Evolutionary conservation across 106 monocot species (phyloP).

Genomic region (Phalaenopsis aphrodite): DNA sequence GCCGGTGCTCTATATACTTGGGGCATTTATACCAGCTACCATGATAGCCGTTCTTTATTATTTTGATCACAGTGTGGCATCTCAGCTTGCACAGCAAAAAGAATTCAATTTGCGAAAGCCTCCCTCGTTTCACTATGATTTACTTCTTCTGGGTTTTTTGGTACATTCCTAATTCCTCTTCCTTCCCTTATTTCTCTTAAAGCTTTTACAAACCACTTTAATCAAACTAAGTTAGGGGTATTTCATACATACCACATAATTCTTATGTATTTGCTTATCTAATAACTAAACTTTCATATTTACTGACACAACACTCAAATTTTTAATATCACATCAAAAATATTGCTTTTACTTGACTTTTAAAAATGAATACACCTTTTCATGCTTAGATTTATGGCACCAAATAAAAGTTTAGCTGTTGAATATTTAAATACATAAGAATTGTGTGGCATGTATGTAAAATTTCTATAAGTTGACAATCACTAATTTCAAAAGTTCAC

Average conservation of each 20-base stretch:
- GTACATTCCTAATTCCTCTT: constrained; percentile 8
- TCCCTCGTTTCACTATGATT: constrained; percentile 79
- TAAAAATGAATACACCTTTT: no score
- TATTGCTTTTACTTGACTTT: no score
- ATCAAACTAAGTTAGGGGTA: neutral
- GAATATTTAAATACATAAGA: no score
- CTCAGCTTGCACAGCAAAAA: constrained; percentile 79
- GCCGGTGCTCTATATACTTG: constrained; percentile 71
- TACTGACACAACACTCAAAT: no score
- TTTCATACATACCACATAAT: no score
- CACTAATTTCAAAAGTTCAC: neutral
- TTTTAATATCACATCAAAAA: no score
- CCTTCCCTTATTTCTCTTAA: neutral
- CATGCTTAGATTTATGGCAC: no score
- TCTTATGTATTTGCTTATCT: no score
- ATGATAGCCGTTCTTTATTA: constrained; percentile 88
- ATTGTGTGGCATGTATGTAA: no score
- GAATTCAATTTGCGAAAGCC: constrained; percentile 89
- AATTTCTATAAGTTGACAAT: neutral
- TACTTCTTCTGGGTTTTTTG: constrained; percentile 34
- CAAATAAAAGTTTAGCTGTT: no score
- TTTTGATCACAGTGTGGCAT: constrained; percentile 86
- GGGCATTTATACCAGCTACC: constrained; percentile 84
- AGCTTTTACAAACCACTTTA: neutral
- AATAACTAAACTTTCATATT: no score